Base-by-base conservation (phyloP, 768 basidiomycete species). In the Dendrothele bispora region DNA sequence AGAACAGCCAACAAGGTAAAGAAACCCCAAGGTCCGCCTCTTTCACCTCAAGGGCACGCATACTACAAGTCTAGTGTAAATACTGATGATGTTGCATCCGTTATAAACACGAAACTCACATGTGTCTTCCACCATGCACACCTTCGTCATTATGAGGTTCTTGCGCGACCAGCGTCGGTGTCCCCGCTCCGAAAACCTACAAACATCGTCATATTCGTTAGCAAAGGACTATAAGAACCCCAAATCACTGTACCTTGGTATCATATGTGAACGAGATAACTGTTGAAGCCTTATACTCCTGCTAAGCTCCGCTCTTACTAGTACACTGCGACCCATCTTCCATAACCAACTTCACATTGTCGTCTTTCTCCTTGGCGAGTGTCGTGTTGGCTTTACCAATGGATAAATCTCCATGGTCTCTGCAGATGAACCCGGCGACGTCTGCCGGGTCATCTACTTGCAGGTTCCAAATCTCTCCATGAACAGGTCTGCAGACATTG, bases 81-180 rank as follows among this genome's bases (percentile, higher is more conserved):
- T 17, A 22, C 20, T 15, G 28, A 30, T 45, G 27, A 20, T 5
- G 25, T 15, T n/a, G 21, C 34, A 22, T 14, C 17, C 43, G 24
- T 24, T 46, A 21, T n/a, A n/a, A n/a, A n/a, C n/a, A n/a, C 22
- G 20, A 24, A 5, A 63, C 79, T 57, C 54, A 92, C 91, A 55
- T 82, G 82, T 4, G 88, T 92, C 46, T 77, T 72, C 92, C 92
- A 95, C 68, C 11, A 82, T 78, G 62, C 92, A 95, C n/a, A 80
- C 81, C 24, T 59, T n/a, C n/a, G 14, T 79, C 77, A 7, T 70
- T 69, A 7, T 82, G 80, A 4, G 88, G 88, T 20, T 91, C 77
- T 40, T 86, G 82, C 2, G 80, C 83, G 3, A 91, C 63, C 4
- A 94, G 72, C 15, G 68, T 59, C 8, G 77, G 75, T 54, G 52